These are phyloP conservation scores for carrot (Daucus carota) DNA, from an alignment of 129 eudicot species.

Conservation along the genomic window DH1_v3.0 NC_030386.2:5458501-5459000, in stretches of 20 bases:
- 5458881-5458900: background rate
- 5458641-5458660: background rate
- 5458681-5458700: background rate
- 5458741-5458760: too few relatives aligned
- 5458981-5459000: background rate
- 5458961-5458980: background rate
- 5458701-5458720: too few relatives aligned
- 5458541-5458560: slow-evolving; percentile 69
- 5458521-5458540: background rate
- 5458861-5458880: background rate
- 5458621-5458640: slow-evolving; percentile 81
- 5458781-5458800: background rate
- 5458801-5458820: background rate
- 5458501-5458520: background rate
- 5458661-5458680: background rate
- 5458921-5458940: background rate
- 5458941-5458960: background rate
- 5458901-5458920: too few relatives aligned
- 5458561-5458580: slow-evolving; percentile 88
- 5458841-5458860: background rate
- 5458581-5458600: slow-evolving; percentile 77
- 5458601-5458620: slow-evolving; percentile 54
- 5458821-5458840: too few relatives aligned
- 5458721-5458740: too few relatives aligned
- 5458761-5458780: background rate